These are phyloP conservation scores for Diaporthe australafricana DNA, from an alignment of 2,329 filamentous ascomycete species.

Conservation along the genomic window DNA sequence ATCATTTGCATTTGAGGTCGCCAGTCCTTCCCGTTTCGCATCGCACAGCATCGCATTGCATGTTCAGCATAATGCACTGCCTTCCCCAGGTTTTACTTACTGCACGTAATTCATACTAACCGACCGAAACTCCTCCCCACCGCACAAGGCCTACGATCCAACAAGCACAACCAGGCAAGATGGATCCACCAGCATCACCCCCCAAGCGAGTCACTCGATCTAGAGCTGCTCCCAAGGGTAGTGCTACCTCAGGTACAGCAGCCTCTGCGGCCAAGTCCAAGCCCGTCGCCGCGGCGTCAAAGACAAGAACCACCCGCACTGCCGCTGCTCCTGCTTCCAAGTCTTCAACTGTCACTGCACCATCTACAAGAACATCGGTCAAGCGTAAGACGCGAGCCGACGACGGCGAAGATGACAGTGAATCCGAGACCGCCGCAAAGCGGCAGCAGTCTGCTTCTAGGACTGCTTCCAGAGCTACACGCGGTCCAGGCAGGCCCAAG, in stretches of 20 bases:
- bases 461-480: constrained; percentile 53
- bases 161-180: constrained; percentile 32
- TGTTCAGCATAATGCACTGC: constrained; percentile 26
- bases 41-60: constrained; percentile 14
- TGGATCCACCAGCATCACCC: constrained; percentile 43
- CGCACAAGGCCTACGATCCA: not conserved
- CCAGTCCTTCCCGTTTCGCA: constrained; percentile 1
- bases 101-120: constrained; percentile 17
- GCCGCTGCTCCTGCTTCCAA: constrained; percentile 47
- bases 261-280: constrained; percentile 44
- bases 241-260: constrained; percentile 31
- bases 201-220: constrained; percentile 48
- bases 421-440: constrained; percentile 49
- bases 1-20: constrained; percentile 16
- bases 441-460: constrained; percentile 40
- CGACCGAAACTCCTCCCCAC: not conserved
- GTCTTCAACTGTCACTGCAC: constrained; percentile 44
- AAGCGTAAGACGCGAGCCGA: constrained; percentile 69
- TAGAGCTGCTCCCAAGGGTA: constrained; percentile 57
- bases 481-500: constrained; percentile 59
- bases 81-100: not conserved
- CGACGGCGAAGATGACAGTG: constrained; percentile 62
- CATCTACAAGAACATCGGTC: constrained; percentile 44
- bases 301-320: constrained; percentile 54
- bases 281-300: constrained; percentile 55